phyloP scores from a whole-genome alignment of 768 basidiomycete species.

The Pleurotus cornucopiae region DNA sequence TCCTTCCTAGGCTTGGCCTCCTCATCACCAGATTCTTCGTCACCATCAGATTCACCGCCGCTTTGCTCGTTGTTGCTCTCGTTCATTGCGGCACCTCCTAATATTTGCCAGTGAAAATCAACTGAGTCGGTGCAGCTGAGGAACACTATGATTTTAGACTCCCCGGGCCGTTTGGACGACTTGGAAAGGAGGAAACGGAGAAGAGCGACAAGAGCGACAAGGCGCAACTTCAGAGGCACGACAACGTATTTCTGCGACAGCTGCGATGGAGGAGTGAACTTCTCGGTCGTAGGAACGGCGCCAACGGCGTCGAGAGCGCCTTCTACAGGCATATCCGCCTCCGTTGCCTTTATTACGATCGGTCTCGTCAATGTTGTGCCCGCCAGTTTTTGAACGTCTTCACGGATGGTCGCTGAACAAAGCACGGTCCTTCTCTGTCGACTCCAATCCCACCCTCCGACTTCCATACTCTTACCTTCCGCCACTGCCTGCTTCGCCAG shows the following conservation, averaged over 20 bases:
- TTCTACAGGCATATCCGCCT: constrained; percentile 34
- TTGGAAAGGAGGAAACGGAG: constrained; percentile 71
- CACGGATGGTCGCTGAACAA: constrained; percentile 95
- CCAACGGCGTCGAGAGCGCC: constrained; percentile 12
- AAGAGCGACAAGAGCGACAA: constrained; percentile 85
- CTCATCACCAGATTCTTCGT: constrained; percentile 2
- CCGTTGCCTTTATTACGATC: constrained; percentile 75
- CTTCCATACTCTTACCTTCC: constrained; percentile 65
- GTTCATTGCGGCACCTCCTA: constrained; percentile 68
- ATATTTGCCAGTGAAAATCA: constrained; percentile 89
- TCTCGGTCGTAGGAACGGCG: constrained; percentile 31
- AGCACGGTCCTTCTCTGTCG: constrained; percentile 78
- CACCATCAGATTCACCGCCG: constrained; percentile 22
- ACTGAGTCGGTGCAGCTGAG: constrained; percentile 97
- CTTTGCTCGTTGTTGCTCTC: constrained; percentile 27
- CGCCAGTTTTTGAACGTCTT: constrained; percentile 91
- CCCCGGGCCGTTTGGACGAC: constrained; percentile 41
- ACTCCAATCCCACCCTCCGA: constrained; percentile 85
- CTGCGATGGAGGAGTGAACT: constrained; percentile 93
- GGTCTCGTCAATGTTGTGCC: constrained; percentile 78
- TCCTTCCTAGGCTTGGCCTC: constrained; percentile 21
- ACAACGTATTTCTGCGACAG: constrained; percentile 87
- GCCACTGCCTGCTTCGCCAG: constrained; percentile 66
- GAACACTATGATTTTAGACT: constrained; percentile 88
- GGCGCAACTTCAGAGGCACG: constrained; percentile 89